These are phyloP conservation scores for Tarenaya hassleriana DNA, from an alignment of 345 rosid species.

Conservation along the genomic window DNA sequence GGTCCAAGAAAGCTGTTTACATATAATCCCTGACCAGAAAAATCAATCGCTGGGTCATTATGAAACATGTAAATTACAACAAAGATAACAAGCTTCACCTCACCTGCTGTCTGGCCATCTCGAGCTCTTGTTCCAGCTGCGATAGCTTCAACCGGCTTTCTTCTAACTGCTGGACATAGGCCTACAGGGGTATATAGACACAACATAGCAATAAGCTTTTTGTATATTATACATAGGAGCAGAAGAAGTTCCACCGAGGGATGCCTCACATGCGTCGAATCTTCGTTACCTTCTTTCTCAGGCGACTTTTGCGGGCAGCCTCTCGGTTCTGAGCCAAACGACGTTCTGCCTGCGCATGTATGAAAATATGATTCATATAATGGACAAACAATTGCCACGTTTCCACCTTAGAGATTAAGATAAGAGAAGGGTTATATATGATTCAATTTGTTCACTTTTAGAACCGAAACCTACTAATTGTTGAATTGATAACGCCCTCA, in stretches of 20 bases:
- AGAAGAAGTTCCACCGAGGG: neutral
- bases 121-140: slow-evolving; percentile 77
- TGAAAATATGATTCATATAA: slow-evolving; percentile 3
- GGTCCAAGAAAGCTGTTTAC: slow-evolving; percentile 42
- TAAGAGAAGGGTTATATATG: no score
- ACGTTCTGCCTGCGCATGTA: slow-evolving; percentile 44
- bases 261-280: neutral
- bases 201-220: slow-evolving; percentile 1
- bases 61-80: neutral
- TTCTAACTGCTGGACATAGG: slow-evolving; percentile 82
- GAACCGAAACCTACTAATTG: no score
- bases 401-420: neutral
- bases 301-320: slow-evolving; percentile 91
- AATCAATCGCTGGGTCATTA: slow-evolving; percentile 16
- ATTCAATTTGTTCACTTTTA: no score
- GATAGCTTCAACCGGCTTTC: slow-evolving; percentile 65
- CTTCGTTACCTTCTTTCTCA: slow-evolving; percentile 70
- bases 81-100: slow-evolving; percentile 7
- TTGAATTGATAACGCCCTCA: no score
- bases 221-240: no score
- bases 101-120: slow-evolving; percentile 67
- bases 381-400: neutral
- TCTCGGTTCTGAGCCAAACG: slow-evolving; percentile 90
- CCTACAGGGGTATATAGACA: slow-evolving; percentile 37
- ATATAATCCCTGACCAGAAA: slow-evolving; percentile 56